phyloP scores from a whole-genome alignment of 345 rosid genomes.

The Populus nigra region DNA sequence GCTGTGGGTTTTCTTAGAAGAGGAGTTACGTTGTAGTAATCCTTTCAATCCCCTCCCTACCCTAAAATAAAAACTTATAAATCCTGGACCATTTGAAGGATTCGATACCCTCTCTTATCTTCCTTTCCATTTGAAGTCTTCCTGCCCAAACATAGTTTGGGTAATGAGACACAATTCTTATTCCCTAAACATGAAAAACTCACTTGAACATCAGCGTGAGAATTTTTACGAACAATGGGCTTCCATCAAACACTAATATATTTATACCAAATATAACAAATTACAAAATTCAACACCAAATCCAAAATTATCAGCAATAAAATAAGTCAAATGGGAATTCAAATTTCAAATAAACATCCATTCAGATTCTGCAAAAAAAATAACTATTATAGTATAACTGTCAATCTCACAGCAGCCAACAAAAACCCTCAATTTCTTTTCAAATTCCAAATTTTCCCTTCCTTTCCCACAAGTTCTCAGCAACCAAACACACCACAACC shows the following conservation, averaged over 20 bases:
- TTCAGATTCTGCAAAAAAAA: not conserved
- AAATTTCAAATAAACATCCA: not conserved
- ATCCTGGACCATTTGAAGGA: not conserved
- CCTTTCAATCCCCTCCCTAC: not conserved
- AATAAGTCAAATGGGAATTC: not conserved
- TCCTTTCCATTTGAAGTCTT: not conserved
- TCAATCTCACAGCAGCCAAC: not conserved
- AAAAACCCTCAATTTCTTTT: not conserved
- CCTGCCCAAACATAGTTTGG: not conserved
- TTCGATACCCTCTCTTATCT: not conserved
- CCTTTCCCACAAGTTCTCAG: not conserved
- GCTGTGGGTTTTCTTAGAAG: not conserved
- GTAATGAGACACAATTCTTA: not conserved
- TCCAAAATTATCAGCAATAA: not conserved
- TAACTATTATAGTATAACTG: not conserved
- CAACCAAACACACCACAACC: conserved; percentile 5
- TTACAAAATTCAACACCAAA: not conserved
- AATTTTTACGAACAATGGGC: not conserved
- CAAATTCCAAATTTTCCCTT: not conserved
- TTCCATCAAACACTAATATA: not conserved
- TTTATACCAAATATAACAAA: not conserved
- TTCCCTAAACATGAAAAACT: not conserved
- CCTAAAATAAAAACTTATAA: not conserved
- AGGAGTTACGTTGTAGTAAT: not conserved
- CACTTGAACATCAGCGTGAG: not conserved